Base-by-base conservation (phyloP, 2,329 filamentous ascomycete species). In the Colletotrichum tofieldiae region DNA sequence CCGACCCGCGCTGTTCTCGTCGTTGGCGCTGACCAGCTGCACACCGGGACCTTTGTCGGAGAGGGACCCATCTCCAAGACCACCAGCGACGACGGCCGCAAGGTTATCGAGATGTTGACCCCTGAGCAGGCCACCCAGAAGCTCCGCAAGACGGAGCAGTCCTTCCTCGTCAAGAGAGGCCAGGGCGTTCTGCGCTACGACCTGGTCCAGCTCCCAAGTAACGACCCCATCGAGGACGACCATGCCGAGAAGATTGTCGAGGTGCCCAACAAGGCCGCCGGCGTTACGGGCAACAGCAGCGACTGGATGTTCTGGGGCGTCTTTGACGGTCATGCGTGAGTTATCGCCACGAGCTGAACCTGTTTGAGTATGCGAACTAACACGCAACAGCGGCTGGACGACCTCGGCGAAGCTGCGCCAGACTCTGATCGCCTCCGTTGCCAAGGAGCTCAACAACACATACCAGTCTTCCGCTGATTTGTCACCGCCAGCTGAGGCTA, bases 251-350 rank as follows among this genome's bases (percentile, higher is more conserved):
- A 98, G 88, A 98, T 98, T 78, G 94, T 99, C 58, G 94, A 98
- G 82, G 91, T 98, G 11, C 93, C 94, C 5, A 88, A 88, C 65
- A 88, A 77, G 83, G 88, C 79, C 83, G 77, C 74, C 43, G 79
- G 77, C 32, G 77, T 79, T 29, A 77, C 80, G 43, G 81, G 87
- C 47, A 86, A 88, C 23, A 91, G 87, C 71, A 94, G 90, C 73
- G 97, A 99, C 82, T 99, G 96, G 96, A 98, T 98, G 95, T 99
- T 99, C 82, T 99, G 97, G 96, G 96, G 95, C 70, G 95, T 99
- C 23, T 99, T 98, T 82, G 96, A 99, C 80, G 96, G 96, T 0
- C 96, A 99, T 83, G 94, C 94, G 94, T 96, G 85, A 82, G 89
- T 66, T 47, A 6, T 7, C 23, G 20, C 9, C 32, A 23, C 14